A percentile compares a stretch with the other conserved stretches of the same genome.
These are phyloP conservation scores for Penicillium diatomitis DNA, from an alignment of 495 filamentous ascomycete species.

Conservation along the genomic window DNA sequence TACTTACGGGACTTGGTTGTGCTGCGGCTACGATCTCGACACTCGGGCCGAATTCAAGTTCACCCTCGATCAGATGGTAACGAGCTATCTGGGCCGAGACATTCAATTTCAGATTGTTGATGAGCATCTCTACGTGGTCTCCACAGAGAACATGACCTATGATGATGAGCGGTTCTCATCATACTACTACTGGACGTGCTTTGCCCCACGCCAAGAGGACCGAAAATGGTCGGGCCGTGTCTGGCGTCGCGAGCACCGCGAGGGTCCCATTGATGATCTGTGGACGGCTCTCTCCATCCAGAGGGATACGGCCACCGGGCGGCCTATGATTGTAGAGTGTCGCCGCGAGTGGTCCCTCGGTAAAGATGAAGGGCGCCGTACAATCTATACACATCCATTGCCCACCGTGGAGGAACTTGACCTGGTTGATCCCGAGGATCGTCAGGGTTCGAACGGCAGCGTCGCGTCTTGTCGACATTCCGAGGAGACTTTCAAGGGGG, in stretches of 20 bases:
- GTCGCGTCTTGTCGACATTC: background rate
- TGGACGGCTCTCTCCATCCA: conserved; percentile 62
- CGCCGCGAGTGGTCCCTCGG: conserved; percentile 61
- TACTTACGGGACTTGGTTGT: conserved; percentile 40
- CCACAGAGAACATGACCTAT: conserved; percentile 54
- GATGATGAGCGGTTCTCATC: conserved; percentile 60
- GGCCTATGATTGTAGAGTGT: conserved; percentile 57
- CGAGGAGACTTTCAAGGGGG: conserved; percentile 4
- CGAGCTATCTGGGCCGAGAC: conserved; percentile 52
- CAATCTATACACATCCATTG: conserved; percentile 57
- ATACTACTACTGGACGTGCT: conserved; percentile 60
- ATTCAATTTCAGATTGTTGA: conserved; percentile 65
- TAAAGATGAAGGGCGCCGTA: conserved; percentile 52
- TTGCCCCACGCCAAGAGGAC: conserved; percentile 31
- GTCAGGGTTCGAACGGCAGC: background rate
- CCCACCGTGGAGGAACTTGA: conserved; percentile 31
- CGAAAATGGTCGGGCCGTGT: conserved; percentile 27
- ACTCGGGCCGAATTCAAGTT: conserved; percentile 10
- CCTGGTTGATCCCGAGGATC: conserved; percentile 9
- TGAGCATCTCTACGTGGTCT: conserved; percentile 62
- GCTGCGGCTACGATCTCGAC: conserved; percentile 45
- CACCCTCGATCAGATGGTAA: conserved; percentile 6
- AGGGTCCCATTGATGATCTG: conserved; percentile 69
- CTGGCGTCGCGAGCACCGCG: conserved; percentile 60
- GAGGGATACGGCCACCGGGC: conserved; percentile 50